Evolutionary conservation across 306 rosid species (phyloP).

Genomic region (Begonia masoniana): DNA sequence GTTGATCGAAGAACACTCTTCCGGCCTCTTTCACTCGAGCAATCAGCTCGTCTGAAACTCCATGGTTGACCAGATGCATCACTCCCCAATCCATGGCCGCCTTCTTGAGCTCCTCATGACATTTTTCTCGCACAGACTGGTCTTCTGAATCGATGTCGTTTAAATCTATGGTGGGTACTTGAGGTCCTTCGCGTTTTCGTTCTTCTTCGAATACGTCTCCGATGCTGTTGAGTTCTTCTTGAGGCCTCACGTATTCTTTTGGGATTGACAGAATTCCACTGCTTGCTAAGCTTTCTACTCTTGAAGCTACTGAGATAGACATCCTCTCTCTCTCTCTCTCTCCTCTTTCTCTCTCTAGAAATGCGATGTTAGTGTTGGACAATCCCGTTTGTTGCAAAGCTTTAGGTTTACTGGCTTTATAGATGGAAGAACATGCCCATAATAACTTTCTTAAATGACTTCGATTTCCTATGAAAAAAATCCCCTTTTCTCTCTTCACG

Average conservation of each 20-base stretch:
- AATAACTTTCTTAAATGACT: too few species aligned
- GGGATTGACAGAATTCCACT: constrained; percentile 56
- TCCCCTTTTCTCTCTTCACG: too few species aligned
- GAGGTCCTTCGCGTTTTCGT: constrained; percentile 37
- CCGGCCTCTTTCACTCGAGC: constrained; percentile 39
- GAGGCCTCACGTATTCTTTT: constrained; percentile 59
- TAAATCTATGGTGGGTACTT: constrained; percentile 64
- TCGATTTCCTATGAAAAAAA: too few species aligned
- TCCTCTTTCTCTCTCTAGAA: too few species aligned
- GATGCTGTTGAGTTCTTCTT: constrained; percentile 53
- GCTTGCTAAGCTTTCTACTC: constrained; percentile 59
- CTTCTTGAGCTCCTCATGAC: constrained; percentile 39
- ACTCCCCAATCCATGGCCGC: constrained; percentile 87
- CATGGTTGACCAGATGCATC: constrained; percentile 72
- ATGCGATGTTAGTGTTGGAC: too few species aligned
- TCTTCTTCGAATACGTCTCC: constrained; percentile 55
- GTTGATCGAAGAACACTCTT: constrained; percentile 29
- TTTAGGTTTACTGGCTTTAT: too few species aligned
- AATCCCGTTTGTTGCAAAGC: too few species aligned
- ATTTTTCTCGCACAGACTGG: constrained; percentile 22
- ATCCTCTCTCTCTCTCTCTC: too few species aligned
- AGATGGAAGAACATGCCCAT: too few species aligned
- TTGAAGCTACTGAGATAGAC: neutral
- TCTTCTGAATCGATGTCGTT: constrained; percentile 34
- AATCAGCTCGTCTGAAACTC: constrained; percentile 41